Evolutionary conservation across 1,139 yeast genomes (phyloP), one percentile per base, ranked within the genome.

Genomic region (Debaryomyces robertsiae): DNA sequence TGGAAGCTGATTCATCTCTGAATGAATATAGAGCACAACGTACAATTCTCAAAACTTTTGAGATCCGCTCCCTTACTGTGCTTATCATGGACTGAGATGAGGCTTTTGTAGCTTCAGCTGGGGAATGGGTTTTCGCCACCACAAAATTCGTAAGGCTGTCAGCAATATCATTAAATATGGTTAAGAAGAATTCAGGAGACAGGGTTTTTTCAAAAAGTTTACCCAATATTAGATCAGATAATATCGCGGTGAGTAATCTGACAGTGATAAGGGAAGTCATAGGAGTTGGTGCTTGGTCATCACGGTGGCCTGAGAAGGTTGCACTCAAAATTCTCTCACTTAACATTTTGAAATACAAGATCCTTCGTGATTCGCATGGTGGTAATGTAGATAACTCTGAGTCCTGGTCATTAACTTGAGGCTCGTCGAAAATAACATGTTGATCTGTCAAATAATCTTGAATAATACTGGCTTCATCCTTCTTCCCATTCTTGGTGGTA

Each of bases 211-310:
- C 54, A 4, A 69, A 43, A 1, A 62, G 43, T 39, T 65, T 66
- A 9, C 44, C 54, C 9, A 72, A 39, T 6, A 72, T 67, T 44
- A 71, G 49, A 48, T 72, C 76, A 6, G 69, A 61, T 27, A 69
- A 42, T 11, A 69, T 45, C 3, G 61, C 39, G 2, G 56, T 52
- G 1, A 67, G 53, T 28, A 72, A 57, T 32, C 57, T 60, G 31
- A 54, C 48, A 2, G 63, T 54, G 3, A 71, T 68, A 18, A 55
- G 55, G 1, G 75, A 67, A 17, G 60, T 51, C 1, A 58, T 47
- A 1, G 63, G 48, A 22, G 44, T 39, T 11, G 32, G 22, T 36
- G 40, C 24, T 30, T 33, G 30, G 7, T 7, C 15, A 19, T 11
- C 23, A 3, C 4, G 18, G 4, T 45, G 42, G 2, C 44, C 38